Evolutionary conservation across 176 grass and related monocot species (phyloP).

Genomic region (Puccinellia tenuiflora): DNA sequence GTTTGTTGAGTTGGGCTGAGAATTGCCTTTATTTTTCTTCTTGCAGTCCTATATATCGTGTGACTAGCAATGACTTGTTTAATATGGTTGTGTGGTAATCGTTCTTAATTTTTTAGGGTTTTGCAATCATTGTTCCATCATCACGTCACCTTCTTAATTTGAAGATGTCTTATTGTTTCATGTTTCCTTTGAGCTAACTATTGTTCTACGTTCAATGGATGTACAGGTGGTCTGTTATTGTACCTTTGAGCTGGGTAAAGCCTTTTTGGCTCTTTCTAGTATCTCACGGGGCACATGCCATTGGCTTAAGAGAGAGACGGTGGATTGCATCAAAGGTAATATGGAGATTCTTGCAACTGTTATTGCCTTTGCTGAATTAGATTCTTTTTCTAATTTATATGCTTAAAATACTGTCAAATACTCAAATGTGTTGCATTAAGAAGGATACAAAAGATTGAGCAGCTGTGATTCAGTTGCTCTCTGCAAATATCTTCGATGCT

Average conservation of each 20-base stretch:
- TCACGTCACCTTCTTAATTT: not conserved
- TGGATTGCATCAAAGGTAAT: conserved; percentile 92
- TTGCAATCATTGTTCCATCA: conserved; percentile 11
- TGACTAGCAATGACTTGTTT: conserved; percentile 5
- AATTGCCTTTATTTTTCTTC: not conserved
- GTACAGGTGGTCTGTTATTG: conserved; percentile 78
- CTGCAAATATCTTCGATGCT: conserved; percentile 8
- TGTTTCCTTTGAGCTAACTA: conserved; percentile 1
- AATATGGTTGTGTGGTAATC: not conserved
- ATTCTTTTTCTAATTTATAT: not conserved
- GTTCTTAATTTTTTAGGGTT: conserved; percentile 1
- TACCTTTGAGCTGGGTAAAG: conserved; percentile 83
- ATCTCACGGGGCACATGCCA: conserved; percentile 48
- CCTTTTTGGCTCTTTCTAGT: conserved; percentile 79
- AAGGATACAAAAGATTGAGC: not conserved
- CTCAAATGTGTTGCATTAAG: not conserved
- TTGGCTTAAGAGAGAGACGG: conserved; percentile 82
- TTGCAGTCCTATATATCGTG: not conserved
- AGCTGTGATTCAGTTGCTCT: not conserved
- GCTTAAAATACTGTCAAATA: not conserved
- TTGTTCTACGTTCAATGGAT: conserved; percentile 17
- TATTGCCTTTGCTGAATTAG: conserved; percentile 15
- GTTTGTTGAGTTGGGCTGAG: not conserved
- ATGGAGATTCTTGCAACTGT: not conserved
- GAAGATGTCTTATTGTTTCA: conserved; percentile 2